Base-by-base conservation (phyloP, 768 basidiomycete genomes). In the Plicaturopsis crispa region DNA sequence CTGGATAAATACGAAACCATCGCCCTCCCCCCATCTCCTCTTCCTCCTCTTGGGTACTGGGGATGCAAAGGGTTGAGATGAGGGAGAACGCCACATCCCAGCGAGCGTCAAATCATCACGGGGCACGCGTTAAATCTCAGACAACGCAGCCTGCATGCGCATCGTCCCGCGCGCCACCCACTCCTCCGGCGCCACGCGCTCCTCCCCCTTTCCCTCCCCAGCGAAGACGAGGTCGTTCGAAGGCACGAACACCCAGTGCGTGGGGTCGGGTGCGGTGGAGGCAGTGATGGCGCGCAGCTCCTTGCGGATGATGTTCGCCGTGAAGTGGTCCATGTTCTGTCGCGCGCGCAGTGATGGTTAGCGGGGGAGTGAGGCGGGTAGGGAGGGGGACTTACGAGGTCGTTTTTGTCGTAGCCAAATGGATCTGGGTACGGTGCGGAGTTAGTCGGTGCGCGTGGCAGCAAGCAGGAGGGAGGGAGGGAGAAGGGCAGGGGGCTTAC, bases 381-480 rank as follows among this genome's bases (percentile, higher is more conserved):
- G 36, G 18, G 8, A 12, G 14, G 5, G 20, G 34, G 3, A 57
- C 71, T 44, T 44, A 78, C 75, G 40, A 84, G 64, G 48, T 84
- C 82, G 51, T 84, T 84, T 55, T 78, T 80, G 58, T 83, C 82
- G 48, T 83, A 83, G 36, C 80, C 71, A 48, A 70, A 71, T n/a
- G 69, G 69, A 55, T 72, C 67, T 72, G 42, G 24, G 24, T 23
- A 31, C 1, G 32, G 33, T 22, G 30, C 24, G 23, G 17, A 10
- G 33, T 10, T 13, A 19, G 35, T 7, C 21, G n/a, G 21, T 17
- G 21, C 22, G n/a, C 8, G 14, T 16, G 21, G 4, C 16, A 22
- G 14, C 12, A 4, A 4, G 19, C n/a, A 41, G 35, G 19, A 37
- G 37, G 31, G 32, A 16, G 11, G 14, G 21, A 23, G 24, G 11